Conservation (phyloP, 2,329 filamentous ascomycete genomes). For the Trichoderma simmonsii region DNA sequence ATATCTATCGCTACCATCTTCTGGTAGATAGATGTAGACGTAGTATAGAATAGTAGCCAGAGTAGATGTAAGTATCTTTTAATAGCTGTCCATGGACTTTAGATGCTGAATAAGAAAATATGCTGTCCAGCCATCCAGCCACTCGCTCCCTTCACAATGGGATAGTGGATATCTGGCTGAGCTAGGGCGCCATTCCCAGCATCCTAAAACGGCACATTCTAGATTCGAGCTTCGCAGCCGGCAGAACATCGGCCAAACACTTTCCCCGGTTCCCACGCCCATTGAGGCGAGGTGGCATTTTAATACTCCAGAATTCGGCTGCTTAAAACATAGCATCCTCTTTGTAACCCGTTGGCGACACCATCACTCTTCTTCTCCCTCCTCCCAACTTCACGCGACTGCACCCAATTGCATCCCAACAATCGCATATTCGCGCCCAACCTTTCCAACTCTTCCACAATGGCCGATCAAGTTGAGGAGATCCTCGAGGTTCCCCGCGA, state of each 20-base stretch:
- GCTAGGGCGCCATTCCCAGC: background rate
- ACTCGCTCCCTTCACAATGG: background rate
- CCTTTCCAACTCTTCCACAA: constrained; percentile 33
- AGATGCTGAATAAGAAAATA: background rate
- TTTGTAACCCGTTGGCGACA: constrained; percentile 1
- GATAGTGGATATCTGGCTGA: background rate
- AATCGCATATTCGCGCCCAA: background rate
- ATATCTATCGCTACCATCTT: background rate
- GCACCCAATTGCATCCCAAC: background rate
- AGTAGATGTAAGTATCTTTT: background rate
- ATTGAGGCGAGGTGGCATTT: constrained; percentile 22
- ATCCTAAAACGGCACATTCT: background rate
- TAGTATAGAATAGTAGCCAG: background rate
- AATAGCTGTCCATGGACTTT: background rate
- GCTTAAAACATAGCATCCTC: background rate
- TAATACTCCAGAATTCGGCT: background rate
- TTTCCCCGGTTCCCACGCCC: background rate
- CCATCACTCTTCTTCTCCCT: background rate
- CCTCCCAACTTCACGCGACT: background rate
- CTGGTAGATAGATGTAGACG: background rate
- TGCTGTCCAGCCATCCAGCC: background rate
- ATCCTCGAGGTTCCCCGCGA: constrained; percentile 66
- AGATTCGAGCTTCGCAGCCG: background rate
- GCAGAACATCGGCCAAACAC: constrained; percentile 10
- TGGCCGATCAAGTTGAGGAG: constrained; percentile 68